Evolutionary conservation across 257 asterid species (phyloP).

Genomic region (Phtheirospermum japonicum): DNA sequence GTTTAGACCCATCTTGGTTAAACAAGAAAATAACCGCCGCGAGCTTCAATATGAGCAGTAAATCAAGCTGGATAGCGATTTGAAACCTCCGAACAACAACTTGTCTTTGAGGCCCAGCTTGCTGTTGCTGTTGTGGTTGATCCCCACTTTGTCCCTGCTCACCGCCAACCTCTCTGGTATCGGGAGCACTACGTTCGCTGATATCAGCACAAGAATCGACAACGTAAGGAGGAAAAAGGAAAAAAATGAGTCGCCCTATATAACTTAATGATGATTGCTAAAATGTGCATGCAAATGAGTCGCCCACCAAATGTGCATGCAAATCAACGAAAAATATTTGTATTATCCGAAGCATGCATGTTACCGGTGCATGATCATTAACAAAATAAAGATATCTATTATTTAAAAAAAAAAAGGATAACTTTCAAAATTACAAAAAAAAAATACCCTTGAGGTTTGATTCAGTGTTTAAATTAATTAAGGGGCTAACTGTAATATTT

Average conservation of each 20-base stretch:
- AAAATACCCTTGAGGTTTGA: neutral
- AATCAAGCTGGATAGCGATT: slow-evolving; percentile 73
- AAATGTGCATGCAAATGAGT: neutral
- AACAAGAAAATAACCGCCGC: slow-evolving; percentile 80
- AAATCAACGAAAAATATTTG: neutral
- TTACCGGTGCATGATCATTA: neutral
- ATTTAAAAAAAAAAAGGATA: no score
- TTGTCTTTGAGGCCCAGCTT: slow-evolving; percentile 58
- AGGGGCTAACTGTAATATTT: neutral
- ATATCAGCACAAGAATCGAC: slow-evolving; percentile 3
- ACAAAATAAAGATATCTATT: neutral
- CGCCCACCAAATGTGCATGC: neutral
- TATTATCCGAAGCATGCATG: neutral
- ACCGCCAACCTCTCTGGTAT: slow-evolving; percentile 35
- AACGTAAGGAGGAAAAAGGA: neutral
- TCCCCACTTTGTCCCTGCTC: slow-evolving; percentile 42
- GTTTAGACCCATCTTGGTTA: slow-evolving; percentile 82
- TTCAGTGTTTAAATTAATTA: neutral
- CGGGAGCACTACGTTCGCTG: slow-evolving; percentile 41
- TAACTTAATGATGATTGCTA: neutral
- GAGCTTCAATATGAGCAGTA: slow-evolving; percentile 67
- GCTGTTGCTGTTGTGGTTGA: slow-evolving; percentile 51
- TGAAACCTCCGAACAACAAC: slow-evolving; percentile 70
- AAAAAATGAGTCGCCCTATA: neutral
- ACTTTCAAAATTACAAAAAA: neutral